Evolutionary conservation across 768 basidiomycete species (phyloP), one percentile per base, ranked within the genome.

Genomic region (Lentinula boryana): DNA sequence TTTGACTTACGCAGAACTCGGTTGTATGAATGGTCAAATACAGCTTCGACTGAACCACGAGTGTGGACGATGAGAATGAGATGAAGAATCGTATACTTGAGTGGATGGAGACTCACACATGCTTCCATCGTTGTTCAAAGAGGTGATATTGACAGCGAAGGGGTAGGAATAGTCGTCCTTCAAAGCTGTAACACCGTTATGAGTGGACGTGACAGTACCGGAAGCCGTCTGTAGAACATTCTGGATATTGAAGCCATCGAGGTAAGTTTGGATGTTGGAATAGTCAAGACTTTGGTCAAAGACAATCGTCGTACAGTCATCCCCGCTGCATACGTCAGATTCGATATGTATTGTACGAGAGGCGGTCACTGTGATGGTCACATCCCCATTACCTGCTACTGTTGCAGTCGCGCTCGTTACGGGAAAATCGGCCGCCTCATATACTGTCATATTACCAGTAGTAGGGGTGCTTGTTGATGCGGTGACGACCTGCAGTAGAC

Each of bases 11-110:
- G 67, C 41, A 85, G 70, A 23, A 75, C 72, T 23, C 89, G 83
- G 54, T 83, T 70, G 67, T 89, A 92, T 0, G 85, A 86, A 66
- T 90, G 89, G 65, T 91, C 87, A 61, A 92, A 79, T 2, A 68
- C 65, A 9, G 78, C 72, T 54, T 76, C 75, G 67, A 81, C 86
- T 89, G 54, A 4, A 27, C 27, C 27, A 27, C 27, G 27, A 33
- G 36, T 15, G 36, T 15, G 41, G 23, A 60, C 44, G 27, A 56
- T 31, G 9, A 60, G 9, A 12, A 56, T 63, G 21, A 2, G 16
- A 50, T n/a, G 21, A 52, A 21, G 8, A 38, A 21, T 21, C 32
- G n/a, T 50, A 33, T 57, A 15, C 68, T 27, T 16, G 46, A 27
- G 3, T 27, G 4, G 12, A 8, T 43, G 21, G 50, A n/a, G 18